Base-by-base conservation (phyloP, 2,329 filamentous ascomycete genomes). In the Trichoderma oligosporum region DNA sequence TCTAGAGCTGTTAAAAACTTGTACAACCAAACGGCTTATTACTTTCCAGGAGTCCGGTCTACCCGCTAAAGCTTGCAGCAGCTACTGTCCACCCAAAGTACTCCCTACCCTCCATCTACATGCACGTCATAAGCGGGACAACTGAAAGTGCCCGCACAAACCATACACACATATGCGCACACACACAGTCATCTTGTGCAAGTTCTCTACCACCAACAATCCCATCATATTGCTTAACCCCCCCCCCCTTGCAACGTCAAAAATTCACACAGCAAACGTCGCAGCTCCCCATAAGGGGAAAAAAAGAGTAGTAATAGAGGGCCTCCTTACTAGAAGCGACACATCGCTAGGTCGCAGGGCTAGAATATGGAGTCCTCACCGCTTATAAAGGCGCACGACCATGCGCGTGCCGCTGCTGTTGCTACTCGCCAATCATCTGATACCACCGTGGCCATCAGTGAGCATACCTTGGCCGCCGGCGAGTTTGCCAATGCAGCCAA, bases 401-500 rank as follows among this genome's bases (percentile, higher is more conserved):
- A 97, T 74, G 92, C 91, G 49, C 85, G 86, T 66, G 92, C 89
- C 67, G 92, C 89, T 67, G 92, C 93, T 41, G 86, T 89, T 22
- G 80, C 86, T 22, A 90, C 92, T 56, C 86, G 80, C 22, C 84
- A 91, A 67, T 85, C 88, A 44, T 79, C 78, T 56, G 85, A 94
- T 69, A 89, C 89, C 56, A 87, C 87, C 6, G 85, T 89, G 46
- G 93, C 93, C 61, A 88, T 91, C 67, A 88, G 88, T 67, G 89
- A 96, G 71, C 93, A 97, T 73, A 86, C 92, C 53, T 79, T 89
- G 57, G 94, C 94, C 35, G 93, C 94, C 2, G 87, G 86, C 62
- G 90, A 96, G 70, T 97, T 96, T 71, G 86, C 90, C 60, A 86
- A 87, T 60, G 92, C 91, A 27, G 86, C 89, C n/a, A 82, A 84